Evolutionary conservation across 495 filamentous ascomycete species (phyloP), one percentile per base, ranked within the genome.

Genomic region (Talaromyces nanjingensis): DNA sequence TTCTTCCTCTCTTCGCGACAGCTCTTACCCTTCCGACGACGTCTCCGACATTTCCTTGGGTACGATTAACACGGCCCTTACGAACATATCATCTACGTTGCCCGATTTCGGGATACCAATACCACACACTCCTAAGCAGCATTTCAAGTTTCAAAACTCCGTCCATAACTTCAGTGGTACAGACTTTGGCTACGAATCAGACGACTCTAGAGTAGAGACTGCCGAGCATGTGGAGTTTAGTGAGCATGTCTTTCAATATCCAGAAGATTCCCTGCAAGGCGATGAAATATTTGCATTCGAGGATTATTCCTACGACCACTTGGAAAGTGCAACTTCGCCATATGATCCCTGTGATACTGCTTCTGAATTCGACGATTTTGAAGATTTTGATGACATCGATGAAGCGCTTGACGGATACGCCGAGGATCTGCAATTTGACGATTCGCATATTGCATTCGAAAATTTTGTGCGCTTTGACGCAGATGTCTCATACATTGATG

Each of bases 11-110:
- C 77, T 76, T 27, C 78, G 77, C 7, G 78, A 79, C 68, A 79
- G 77, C 62, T 79, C 76, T 62, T 81, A 78, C 67, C 75, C 74
- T 60, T 81, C 78, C 16, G 78, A 81, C 65, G 77, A 78, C 63
- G 65, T 75, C 20, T 79, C 78, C 14, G 69, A 74, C 62, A 66
- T 72, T 12, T 76, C 76, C n/a, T 73, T 64, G 24, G 70, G 67
- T 59, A 64, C 73, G 22, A 65, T 67, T 3, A 67, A 72, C 29
- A 59, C 66, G 16, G 64, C 70, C 18, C 61, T 65, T 16, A 68
- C 71, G 29, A 69, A 64, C 59, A 65, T 60, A 22, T 64, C 70
- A 24, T 69, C 72, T 22, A 63, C 64, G 16, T 37, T 37, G n/a
- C 62, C 67, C 24, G 59, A 65, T n/a, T 18, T 67, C 4, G 68